Base-by-base conservation (phyloP, 1,284 basidiomycete genomes). In the Malassezia psittaci region DNA sequence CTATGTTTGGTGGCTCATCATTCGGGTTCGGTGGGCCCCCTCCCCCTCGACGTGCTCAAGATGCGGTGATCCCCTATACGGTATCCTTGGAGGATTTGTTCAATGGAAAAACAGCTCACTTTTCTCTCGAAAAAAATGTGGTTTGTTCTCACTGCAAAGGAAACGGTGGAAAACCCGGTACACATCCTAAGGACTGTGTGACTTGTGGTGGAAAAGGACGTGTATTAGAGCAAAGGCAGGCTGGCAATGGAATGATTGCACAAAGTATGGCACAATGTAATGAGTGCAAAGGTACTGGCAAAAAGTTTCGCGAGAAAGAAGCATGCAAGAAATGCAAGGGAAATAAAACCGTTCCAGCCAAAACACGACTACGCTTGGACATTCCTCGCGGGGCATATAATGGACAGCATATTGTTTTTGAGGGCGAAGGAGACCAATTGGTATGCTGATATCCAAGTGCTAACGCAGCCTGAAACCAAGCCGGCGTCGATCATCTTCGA, bases 261-360 rank as follows among this genome's bases (percentile, higher is more conserved):
- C 78, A 79, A 57, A 74, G 76, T 24, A 78, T 77, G 51, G 69
- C 77, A 13, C 77, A 80, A 58, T 96, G 91, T 69, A 76, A 82
- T 16, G 83, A 86, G 45, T 96, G 91, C 69, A 77, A 83, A 46
- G 91, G 91, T 1, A 78, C 78, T 54, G 91, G 91, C 1, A 81
- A 83, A 67, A 86, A 83, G 66, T 76, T 93, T 38, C 83, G 85
- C 52, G 90, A 93, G 64, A 93, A 93, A 73, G 91, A 96, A 64
- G 79, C 84, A 85, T 96, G 91, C 79, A 96, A 90, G 77, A 91
- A 88, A 73, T 98, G 91, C 77, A 91, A 93, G 71, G 91, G 91
- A 9, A 81, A 82, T 52, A 86, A 85, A 74, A 86, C 84, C 0
- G 81, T 86, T 42, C 85, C 85, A 66, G 88, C 90, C 70, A 94